Evolutionary conservation across 441 rosid genomes (phyloP).

Genomic region (Jatropha multifida): DNA sequence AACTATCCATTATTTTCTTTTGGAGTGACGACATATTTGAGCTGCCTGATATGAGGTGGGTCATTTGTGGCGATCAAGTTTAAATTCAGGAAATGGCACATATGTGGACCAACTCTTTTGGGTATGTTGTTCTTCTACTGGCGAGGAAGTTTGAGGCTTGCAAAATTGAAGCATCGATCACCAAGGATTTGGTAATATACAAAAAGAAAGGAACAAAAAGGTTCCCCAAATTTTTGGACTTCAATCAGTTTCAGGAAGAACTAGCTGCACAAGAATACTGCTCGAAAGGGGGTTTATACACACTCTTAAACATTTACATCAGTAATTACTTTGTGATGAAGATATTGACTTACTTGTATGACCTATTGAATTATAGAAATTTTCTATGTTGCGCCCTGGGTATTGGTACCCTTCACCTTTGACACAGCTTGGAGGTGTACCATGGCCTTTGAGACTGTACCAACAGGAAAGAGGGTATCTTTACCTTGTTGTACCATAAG

Average conservation of each 20-base stretch:
- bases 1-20: neutral
- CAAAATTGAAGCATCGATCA: neutral
- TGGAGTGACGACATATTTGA: neutral
- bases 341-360: neutral
- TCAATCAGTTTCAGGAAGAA: neutral
- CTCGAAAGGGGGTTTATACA: neutral
- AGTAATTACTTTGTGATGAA: too few species aligned
- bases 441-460: neutral
- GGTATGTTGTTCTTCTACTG: neutral
- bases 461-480: too few species aligned
- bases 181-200: neutral
- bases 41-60: neutral
- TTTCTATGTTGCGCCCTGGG: neutral
- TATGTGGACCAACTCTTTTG: neutral
- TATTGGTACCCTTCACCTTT: neutral
- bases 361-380: neutral
- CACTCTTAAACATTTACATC: neutral
- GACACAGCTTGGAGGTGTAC: neutral
- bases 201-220: neutral
- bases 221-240: neutral
- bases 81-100: neutral
- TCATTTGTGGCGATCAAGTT: neutral
- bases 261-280: neutral
- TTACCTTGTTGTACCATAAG: neutral
- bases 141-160: neutral